Conservation (phyloP, 805 yeast genomes). For the Blastobotrys parvus region DNA sequence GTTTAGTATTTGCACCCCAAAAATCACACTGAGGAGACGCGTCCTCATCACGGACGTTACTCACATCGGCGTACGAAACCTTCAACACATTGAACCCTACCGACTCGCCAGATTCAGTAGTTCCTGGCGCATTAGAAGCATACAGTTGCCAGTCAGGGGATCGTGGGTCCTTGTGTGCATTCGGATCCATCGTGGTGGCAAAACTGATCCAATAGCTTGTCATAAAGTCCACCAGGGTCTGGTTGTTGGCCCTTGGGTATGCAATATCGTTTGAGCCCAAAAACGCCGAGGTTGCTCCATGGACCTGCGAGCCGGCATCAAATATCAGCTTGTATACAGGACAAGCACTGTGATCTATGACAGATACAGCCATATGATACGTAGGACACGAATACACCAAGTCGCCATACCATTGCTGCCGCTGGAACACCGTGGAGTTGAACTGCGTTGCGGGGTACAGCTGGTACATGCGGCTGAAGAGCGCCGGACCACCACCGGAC, state of each 20-base stretch:
- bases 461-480: background rate
- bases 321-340: background rate
- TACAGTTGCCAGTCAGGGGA: background rate
- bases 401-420: conserved; percentile 11
- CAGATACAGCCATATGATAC: conserved; percentile 6
- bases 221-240: background rate
- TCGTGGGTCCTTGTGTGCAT: background rate
- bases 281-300: background rate
- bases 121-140: background rate
- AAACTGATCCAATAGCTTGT: conserved; percentile 1
- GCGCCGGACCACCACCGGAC: background rate
- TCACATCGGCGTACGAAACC: background rate
- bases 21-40: background rate
- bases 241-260: background rate
- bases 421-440: conserved; percentile 6
- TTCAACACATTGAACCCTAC: background rate
- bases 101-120: background rate
- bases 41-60: background rate
- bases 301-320: background rate
- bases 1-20: background rate
- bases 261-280: background rate
- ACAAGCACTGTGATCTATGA: background rate
- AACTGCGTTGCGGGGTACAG: conserved; percentile 3
- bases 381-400: conserved; percentile 12
- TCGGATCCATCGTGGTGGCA: background rate